Conservation (phyloP, 768 basidiomycete species). For the Amanita pseudoporphyria region DNA sequence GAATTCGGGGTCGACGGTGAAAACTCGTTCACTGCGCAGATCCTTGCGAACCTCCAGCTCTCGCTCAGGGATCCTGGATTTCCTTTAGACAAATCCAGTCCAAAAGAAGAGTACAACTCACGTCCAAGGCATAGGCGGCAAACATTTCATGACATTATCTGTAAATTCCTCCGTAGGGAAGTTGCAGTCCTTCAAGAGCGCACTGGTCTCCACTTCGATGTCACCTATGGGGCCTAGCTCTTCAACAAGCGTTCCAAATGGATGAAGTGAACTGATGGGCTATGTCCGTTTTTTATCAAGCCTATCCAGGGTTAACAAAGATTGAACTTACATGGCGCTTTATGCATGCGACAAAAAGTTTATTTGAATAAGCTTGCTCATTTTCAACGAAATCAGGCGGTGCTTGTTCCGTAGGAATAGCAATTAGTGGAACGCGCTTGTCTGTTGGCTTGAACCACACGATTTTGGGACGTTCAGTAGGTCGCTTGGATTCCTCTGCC, state of each 20-base stretch:
- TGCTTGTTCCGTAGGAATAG: slow-evolving; percentile 98
- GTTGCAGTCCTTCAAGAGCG: slow-evolving; percentile 96
- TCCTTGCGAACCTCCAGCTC: slow-evolving; percentile 87
- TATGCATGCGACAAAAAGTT: slow-evolving; percentile 94
- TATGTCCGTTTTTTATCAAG: slow-evolving; percentile 18
- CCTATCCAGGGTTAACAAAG: slow-evolving; percentile 1
- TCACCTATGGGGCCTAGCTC: slow-evolving; percentile 98
- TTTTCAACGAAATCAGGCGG: slow-evolving; percentile 94
- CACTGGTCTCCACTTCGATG: slow-evolving; percentile 95
- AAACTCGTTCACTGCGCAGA: slow-evolving; percentile 73
- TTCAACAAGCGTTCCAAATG: slow-evolving; percentile 96
- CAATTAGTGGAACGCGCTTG: slow-evolving; percentile 97
- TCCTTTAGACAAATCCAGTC: slow-evolving; percentile 9
- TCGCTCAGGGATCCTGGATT: slow-evolving; percentile 70
- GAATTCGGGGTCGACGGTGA: slow-evolving; percentile 88
- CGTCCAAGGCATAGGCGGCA: slow-evolving; percentile 95
- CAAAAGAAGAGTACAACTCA: slow-evolving; percentile 27
- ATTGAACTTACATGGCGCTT: slow-evolving; percentile 78
- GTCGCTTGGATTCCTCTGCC: slow-evolving; percentile 72
- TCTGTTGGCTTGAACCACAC: slow-evolving; percentile 99
- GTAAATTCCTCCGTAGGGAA: slow-evolving; percentile 97
- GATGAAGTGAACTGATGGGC: slow-evolving; percentile 95
- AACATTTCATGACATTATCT: slow-evolving; percentile 89
- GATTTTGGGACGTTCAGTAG: slow-evolving; percentile 90
- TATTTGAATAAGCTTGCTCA: slow-evolving; percentile 83